Evolutionary conservation across 768 basidiomycete species (phyloP), one percentile per base, ranked within the genome.

Genomic region (Podaxis carcinomalis): DNA sequence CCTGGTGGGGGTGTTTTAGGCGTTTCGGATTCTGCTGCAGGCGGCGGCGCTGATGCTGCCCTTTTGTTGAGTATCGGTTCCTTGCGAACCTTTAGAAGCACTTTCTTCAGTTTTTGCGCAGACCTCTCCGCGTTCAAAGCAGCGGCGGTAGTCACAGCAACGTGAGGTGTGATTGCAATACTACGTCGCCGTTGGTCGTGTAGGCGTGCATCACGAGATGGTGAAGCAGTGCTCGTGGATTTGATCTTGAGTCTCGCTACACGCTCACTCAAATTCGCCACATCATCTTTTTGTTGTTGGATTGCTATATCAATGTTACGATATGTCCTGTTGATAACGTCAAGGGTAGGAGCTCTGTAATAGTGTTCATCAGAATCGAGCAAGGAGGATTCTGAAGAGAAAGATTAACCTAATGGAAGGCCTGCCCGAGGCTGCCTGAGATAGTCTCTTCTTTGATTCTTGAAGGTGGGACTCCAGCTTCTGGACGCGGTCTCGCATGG

Each of bases 51-150:
- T 11, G 68, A 51, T 2, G 70, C 70, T 2, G 81, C 86, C 57
- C 78, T 81, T 5, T 74, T 81, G 68, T 90, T 93, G 42, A 93
- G 72, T 37, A 90, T 72, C 0, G 92, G 92, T 62, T 85, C 79
- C 58, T 78, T 79, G 36, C 91, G 82, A 1, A 78, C 79, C 5
- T 76, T 69, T 23, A 92, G 72, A 7, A 94, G 76, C 0, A 87
- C 87, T 4, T 77, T 78, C 73, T 93, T 93, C 58, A 94, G 77
- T 62, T 78, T 81, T 53, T 83, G 81, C 1, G 88, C 88, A 5
- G 88, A 83, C 32, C 89, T 79, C 72, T 94, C 93, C 0, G 90
- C 87, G 62, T 91, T 90, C 51, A 95, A 76, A 23, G 93, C 91
- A 1, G 90, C 90, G 0, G 91, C 90, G 0, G 92, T 91, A 4